Percentiles rank a stretch among this genome's conserved stretches.
These are phyloP conservation scores for Amylocystis lapponica DNA, from an alignment of 768 basidiomycete species.

Conservation along the genomic window DNA sequence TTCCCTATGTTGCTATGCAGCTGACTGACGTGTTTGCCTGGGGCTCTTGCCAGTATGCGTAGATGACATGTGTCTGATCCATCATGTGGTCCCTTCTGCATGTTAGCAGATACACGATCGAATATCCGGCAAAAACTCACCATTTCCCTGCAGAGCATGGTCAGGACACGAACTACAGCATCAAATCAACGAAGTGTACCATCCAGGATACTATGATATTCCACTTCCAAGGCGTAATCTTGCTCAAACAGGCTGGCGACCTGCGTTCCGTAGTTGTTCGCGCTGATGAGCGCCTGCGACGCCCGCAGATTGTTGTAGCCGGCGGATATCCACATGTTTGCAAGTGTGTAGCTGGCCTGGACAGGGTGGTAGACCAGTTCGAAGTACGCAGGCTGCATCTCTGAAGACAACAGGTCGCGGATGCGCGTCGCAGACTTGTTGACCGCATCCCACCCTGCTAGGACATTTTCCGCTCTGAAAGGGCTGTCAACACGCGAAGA, in stretches of 20 bases:
- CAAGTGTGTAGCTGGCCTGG: slow-evolving; percentile 51
- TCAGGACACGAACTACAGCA: background rate
- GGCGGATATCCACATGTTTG: slow-evolving; percentile 51
- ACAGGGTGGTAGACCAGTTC: slow-evolving; percentile 67
- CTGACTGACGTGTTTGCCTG: slow-evolving; percentile 49
- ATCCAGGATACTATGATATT: slow-evolving; percentile 54
- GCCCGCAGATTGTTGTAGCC: slow-evolving; percentile 57
- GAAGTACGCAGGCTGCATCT: slow-evolving; percentile 56
- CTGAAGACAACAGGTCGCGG: slow-evolving; percentile 44
- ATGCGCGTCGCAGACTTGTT: slow-evolving; percentile 45
- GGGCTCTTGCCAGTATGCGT: slow-evolving; percentile 70
- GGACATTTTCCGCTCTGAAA: slow-evolving; percentile 50
- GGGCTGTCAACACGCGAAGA: background rate
- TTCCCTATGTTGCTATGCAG: too few relatives aligned
- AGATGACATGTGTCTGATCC: slow-evolving; percentile 65
- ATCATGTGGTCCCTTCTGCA: slow-evolving; percentile 44
- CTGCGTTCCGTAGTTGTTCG: slow-evolving; percentile 50
- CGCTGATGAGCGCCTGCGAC: slow-evolving; percentile 56
- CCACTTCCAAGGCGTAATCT: slow-evolving; percentile 54
- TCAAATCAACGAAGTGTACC: slow-evolving; percentile 24
- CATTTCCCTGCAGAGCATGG: slow-evolving; percentile 45
- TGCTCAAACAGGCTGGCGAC: slow-evolving; percentile 53
- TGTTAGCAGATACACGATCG: slow-evolving; percentile 1
- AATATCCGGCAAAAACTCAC: slow-evolving; percentile 42
- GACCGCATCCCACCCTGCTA: slow-evolving; percentile 45